Percentiles rank a stretch among this genome's conserved stretches.
Evolutionary conservation across 73 alveolate species (phyloP).

Genomic region (Symbiodinium natans): DNA sequence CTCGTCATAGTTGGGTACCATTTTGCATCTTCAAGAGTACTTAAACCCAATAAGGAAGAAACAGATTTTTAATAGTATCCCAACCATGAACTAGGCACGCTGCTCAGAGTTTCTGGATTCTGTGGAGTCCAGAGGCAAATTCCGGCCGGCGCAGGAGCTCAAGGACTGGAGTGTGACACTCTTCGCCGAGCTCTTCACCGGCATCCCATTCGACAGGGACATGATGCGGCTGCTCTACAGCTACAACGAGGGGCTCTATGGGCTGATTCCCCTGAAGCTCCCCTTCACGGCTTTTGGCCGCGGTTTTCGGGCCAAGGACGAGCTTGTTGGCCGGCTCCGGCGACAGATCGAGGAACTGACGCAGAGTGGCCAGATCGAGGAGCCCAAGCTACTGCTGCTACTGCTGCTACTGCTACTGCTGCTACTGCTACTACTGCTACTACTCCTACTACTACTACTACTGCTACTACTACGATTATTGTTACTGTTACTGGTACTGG

Average conservation of each 20-base stretch:
- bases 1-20: too few relatives aligned
- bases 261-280: conserved; percentile 5
- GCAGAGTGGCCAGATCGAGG: not conserved
- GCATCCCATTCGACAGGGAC: conserved; percentile 19
- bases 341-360: not conserved
- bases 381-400: not conserved
- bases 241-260: conserved; percentile 64
- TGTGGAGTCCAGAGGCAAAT: not conserved
- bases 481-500: not conserved
- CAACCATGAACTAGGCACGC: too few relatives aligned
- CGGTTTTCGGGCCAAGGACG: conserved; percentile 51
- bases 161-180: conserved; percentile 79
- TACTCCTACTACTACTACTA: not conserved
- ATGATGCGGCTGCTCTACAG: conserved; percentile 18
- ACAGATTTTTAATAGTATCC: too few relatives aligned
- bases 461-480: not conserved
- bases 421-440: not conserved
- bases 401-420: not conserved
- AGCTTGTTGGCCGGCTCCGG: not conserved
- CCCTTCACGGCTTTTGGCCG: conserved; percentile 60
- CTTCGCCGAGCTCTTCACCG: conserved; percentile 63
- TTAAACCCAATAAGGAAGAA: too few relatives aligned
- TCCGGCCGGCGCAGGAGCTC: not conserved
- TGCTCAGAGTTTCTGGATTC: not conserved
- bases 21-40: too few relatives aligned